These are phyloP conservation scores for Durio zibethinus DNA, from an alignment of 345 rosid genomes.

Conservation along the genomic window DNA sequence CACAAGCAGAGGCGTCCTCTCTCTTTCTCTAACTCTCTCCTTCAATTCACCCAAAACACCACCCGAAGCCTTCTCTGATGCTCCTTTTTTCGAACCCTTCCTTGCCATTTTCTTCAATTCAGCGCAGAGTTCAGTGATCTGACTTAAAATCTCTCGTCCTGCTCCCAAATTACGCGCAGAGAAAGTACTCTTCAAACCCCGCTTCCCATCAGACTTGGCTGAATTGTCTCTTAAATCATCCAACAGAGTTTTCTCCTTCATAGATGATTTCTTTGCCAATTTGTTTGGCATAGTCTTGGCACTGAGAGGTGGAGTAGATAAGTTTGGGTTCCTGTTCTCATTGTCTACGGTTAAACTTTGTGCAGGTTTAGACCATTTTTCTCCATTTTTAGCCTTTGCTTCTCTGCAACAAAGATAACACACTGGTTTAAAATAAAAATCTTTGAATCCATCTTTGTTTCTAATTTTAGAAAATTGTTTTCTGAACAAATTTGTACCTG, in stretches of 20 bases:
- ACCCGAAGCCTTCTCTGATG: background rate
- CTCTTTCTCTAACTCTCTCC: slow-evolving; percentile 13
- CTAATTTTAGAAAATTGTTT: background rate
- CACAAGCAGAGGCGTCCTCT: slow-evolving; percentile 15
- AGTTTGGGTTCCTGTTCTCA: slow-evolving; percentile 27
- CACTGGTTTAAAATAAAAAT: background rate
- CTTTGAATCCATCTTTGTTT: background rate
- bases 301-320: background rate
- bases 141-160: slow-evolving; percentile 21
- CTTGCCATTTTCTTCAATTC: slow-evolving; percentile 21
- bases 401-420: slow-evolving; percentile 8
- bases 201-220: background rate
- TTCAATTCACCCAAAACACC: slow-evolving; percentile 12
- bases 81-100: slow-evolving; percentile 17
- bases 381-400: slow-evolving; percentile 4
- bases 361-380: slow-evolving; percentile 1
- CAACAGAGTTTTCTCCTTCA: slow-evolving; percentile 1
- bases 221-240: background rate
- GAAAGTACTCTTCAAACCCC: slow-evolving; percentile 17
- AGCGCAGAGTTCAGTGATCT: slow-evolving; percentile 20
- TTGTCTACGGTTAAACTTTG: background rate
- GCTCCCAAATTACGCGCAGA: slow-evolving; percentile 17
- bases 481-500: background rate
- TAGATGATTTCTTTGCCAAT: background rate
- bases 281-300: background rate